Conservation (phyloP, 257 asterid species). For the Solanum tarijense region DNA sequence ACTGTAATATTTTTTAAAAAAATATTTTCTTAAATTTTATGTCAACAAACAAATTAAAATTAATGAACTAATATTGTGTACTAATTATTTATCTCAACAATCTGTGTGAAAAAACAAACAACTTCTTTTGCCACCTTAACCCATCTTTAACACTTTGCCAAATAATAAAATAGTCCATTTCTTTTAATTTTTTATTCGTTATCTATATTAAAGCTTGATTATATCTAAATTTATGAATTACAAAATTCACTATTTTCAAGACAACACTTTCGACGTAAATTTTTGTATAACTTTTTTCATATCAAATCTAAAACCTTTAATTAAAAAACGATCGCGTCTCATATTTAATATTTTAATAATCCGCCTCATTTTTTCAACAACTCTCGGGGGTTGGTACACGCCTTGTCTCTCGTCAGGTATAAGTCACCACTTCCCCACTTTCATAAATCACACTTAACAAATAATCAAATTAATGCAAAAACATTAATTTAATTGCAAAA, state of each 20-base stretch:
- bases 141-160: too few relatives aligned
- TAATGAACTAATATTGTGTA: neutral
- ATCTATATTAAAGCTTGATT: accelerated
- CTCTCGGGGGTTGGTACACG: neutral
- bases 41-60: too few relatives aligned
- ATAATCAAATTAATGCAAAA: neutral
- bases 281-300: accelerated
- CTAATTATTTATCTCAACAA: too few relatives aligned
- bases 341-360: too few relatives aligned
- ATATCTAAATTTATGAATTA: accelerated
- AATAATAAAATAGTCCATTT: too few relatives aligned
- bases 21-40: too few relatives aligned
- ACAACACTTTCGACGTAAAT: too few relatives aligned
- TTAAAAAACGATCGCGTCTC: accelerated
- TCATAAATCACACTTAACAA: neutral
- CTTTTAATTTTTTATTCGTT: too few relatives aligned
- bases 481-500: neutral
- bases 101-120: too few relatives aligned
- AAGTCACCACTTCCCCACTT: neutral
- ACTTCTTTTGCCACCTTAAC: neutral
- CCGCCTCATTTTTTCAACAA: neutral
- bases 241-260: too few relatives aligned
- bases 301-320: accelerated
- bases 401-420: neutral
- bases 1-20: too few relatives aligned